A percentile compares a stretch with the other conserved stretches of the same genome.
phyloP scores from a whole-genome alignment of 2,329 filamentous ascomycete genomes.

The Botrytis paeoniae region DNA sequence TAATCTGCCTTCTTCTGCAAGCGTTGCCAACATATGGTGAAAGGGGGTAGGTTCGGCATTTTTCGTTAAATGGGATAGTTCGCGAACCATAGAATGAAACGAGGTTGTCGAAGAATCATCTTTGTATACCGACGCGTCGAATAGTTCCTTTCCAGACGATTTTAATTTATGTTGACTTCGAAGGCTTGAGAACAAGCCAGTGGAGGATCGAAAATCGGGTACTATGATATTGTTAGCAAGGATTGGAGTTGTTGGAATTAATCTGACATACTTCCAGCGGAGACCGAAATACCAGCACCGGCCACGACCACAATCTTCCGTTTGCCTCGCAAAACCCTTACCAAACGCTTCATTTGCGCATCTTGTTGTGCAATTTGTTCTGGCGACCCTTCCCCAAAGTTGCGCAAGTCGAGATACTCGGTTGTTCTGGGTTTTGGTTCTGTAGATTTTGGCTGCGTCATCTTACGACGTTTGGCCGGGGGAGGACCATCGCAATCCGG shows the following conservation, averaged over 20 bases:
- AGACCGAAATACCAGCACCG: conserved; percentile 94
- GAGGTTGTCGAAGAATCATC: conserved; percentile 83
- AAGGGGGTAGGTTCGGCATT: conserved; percentile 80
- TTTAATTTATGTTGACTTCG: conserved; percentile 87
- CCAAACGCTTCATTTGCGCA: conserved; percentile 64
- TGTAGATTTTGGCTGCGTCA: conserved; percentile 46
- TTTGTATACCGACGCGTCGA: conserved; percentile 96
- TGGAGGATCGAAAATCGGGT: conserved; percentile 91
- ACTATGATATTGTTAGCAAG: conserved; percentile 49
- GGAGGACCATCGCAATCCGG: conserved; percentile 54
- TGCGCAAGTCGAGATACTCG: conserved; percentile 71
- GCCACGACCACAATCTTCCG: conserved; percentile 97
- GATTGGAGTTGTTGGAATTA: conserved; percentile 19
- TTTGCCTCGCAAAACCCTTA: conserved; percentile 76
- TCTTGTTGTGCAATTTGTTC: conserved; percentile 53
- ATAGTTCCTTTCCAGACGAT: conserved; percentile 89
- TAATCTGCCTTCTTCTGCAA: conserved; percentile 82
- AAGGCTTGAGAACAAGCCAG: conserved; percentile 82
- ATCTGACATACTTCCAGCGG: conserved; percentile 73
- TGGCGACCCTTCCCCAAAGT: conserved; percentile 44
- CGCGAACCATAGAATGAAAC: conserved; percentile 95
- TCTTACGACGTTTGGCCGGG: conserved; percentile 73
- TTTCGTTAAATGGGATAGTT: conserved; percentile 75
- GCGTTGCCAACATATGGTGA: conserved; percentile 87
- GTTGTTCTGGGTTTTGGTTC: conserved; percentile 65